Evolutionary conservation across 2,329 filamentous ascomycete species (phyloP).

Genomic region (Sporothrix pseudoabietina): DNA sequence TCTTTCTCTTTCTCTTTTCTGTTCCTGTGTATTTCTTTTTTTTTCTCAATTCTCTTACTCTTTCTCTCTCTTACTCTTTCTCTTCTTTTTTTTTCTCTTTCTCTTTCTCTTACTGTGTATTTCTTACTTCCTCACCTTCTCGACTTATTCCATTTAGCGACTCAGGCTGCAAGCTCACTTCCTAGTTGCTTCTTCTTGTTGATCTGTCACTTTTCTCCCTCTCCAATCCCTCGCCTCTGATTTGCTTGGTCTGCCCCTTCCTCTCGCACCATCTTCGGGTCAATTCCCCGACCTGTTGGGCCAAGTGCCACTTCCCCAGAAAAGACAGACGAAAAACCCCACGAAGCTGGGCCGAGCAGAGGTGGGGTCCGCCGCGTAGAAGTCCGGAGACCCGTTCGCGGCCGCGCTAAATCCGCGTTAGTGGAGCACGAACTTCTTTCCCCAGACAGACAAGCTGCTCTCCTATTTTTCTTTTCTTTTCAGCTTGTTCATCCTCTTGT

Average conservation of each 20-base stretch:
- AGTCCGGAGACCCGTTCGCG: not conserved
- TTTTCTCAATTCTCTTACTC: not conserved
- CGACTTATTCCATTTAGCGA: not conserved
- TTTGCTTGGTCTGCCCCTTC: not conserved
- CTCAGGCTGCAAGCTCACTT: not conserved
- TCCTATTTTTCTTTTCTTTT: not conserved
- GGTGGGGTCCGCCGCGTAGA: no score
- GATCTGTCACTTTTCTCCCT: not conserved
- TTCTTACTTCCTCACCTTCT: not conserved
- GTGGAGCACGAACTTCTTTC: not conserved
- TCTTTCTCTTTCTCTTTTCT: not conserved
- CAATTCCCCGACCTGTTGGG: not conserved
- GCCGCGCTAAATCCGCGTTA: not conserved
- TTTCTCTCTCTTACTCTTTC: not conserved
- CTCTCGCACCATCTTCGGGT: conserved; percentile 8
- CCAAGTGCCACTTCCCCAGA: not conserved
- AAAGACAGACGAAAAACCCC: not conserved
- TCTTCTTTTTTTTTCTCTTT: not conserved
- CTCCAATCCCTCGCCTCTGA: not conserved
- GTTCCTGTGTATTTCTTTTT: not conserved
- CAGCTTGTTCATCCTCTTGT: not conserved
- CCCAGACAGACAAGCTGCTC: not conserved
- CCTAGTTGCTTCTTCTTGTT: not conserved
- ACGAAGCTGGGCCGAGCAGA: conserved; percentile 9
- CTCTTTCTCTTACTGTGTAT: not conserved